Base-by-base conservation (phyloP, 1,284 basidiomycete species). In the Athelia sp. region DNA sequence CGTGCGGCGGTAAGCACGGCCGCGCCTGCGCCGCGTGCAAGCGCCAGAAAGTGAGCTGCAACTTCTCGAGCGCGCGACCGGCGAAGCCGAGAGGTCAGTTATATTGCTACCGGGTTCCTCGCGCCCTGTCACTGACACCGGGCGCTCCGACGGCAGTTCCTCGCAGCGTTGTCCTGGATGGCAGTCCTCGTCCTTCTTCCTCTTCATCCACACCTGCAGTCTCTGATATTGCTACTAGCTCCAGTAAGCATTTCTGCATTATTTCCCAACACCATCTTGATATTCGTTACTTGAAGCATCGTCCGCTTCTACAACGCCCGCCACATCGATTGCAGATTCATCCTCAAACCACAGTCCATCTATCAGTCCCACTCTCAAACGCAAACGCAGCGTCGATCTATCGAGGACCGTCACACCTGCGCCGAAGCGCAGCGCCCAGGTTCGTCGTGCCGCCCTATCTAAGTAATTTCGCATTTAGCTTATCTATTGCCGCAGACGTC, bases 1-100 rank as follows among this genome's bases (percentile, higher is more conserved):
- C 19, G 9, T 40, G 36, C 15, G 36, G 19, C 19, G 36, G 36
- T n/a, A 40, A 40, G 36, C 15, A 40, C 6, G 36, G 36, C 9
- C 36, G 36, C 15, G 36, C 36, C 19, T 40, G 36, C 36, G 15
- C 36, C n/a, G 4, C 36, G 36, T 40, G 36, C 19, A 40, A 40
- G 36, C 6, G n/a, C 6, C 19, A n/a, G 36, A 40, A 40, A 21
- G 15, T 40, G 36, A n/a, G 8, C 36, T 40, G 36, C 36, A 40
- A 40, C 36, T 21, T 40, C 15, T 40, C 36, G 8, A 40, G 36
- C 19, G 19, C 36, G 8, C 15, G 36, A 21, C n/a, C 36, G 36
- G 36, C 36, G n/a, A 40, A 40, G 19, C 19, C 36, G 36, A 40
- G 19, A 40, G 36, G 36, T 40, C n/a, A n/a, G 36, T 40, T 40